These are phyloP conservation scores for Capsella bursapastoris DNA, from an alignment of 345 rosid genomes.

Conservation along the genomic window DNA sequence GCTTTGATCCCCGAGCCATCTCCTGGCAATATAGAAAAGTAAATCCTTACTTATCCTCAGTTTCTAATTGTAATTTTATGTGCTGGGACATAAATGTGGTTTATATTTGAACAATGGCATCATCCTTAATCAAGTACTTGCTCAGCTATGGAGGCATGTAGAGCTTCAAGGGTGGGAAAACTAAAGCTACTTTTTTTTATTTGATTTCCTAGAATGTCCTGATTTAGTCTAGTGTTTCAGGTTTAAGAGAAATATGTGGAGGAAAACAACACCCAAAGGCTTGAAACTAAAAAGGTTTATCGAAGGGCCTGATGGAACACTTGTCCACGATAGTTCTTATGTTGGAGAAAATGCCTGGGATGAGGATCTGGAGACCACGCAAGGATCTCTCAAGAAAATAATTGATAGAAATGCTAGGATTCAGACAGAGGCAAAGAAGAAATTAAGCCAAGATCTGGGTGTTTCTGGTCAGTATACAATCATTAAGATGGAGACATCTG, in stretches of 20 bases:
- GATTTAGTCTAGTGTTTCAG: constrained; percentile 49
- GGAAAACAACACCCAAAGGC: constrained; percentile 83
- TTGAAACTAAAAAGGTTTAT: constrained; percentile 82
- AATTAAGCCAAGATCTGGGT: constrained; percentile 66
- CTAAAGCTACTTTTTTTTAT: constrained; percentile 15
- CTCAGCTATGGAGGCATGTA: constrained; percentile 12
- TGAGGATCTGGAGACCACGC: constrained; percentile 64
- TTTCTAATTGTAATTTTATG: constrained; percentile 13
- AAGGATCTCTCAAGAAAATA: constrained; percentile 57
- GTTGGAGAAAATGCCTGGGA: constrained; percentile 97
- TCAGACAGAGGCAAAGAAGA: constrained; percentile 67
- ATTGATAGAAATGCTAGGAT: constrained; percentile 60
- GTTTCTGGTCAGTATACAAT: constrained; percentile 57
- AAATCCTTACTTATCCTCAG: constrained; percentile 29
- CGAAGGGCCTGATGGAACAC: constrained; percentile 78
- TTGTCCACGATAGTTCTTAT: constrained; percentile 76
- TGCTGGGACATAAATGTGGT: constrained; percentile 4
- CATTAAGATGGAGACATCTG: constrained; percentile 7
- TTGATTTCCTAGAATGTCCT: constrained; percentile 35
- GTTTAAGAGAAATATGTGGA: constrained; percentile 88
- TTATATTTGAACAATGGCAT: not conserved
- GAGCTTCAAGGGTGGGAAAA: constrained; percentile 23
- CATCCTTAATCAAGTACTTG: not conserved
- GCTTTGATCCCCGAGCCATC: constrained; percentile 95
- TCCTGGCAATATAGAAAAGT: constrained; percentile 74